Evolutionary conservation across 2,329 filamentous ascomycete species (phyloP), one percentile per base, ranked within the genome.

Genomic region (Neonectria ditissima): DNA sequence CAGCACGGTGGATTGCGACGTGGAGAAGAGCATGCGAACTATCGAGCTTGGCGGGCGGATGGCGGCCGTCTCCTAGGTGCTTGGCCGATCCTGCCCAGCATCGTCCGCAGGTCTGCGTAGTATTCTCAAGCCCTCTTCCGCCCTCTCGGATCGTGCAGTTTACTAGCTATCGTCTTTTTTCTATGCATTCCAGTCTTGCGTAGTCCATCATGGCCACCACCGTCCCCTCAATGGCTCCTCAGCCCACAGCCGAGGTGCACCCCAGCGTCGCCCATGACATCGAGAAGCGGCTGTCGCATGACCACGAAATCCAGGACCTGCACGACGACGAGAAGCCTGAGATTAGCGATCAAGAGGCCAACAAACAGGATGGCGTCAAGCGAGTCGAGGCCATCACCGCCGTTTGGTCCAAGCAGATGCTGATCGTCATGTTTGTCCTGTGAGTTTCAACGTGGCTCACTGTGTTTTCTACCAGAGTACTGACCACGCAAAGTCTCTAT

Each of bases 361-460:
- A 74, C 48, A 74, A 76, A 63, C 78, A 80, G 59, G 74, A 74
- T 10, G 80, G 80, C 66, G 78, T 81, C 20, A 72, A 75, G 61
- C 69, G 69, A 20, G 78, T 78, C 44, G 77, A 81, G 67, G 80
- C 79, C 9, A 73, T 80, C 63, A 80, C 80, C 10, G 69, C 71
- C 1, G 75, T 80, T 26, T 81, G 79, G 80, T 76, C 73, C 18
- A 73, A 65, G 55, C 76, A 78, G 62, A 73, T 75, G 13, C 65
- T 81, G 51, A 73, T 75, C 68, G 54, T 72, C 55, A 78, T 77
- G 59, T 81, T 80, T 59, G 67, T 70, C 30, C 69, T 81, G 80
- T 81, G 69, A 68, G 78, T n/a, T 71, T 14, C 32, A 34, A 34
- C 9, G 8, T 20, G 5, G 28, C 10, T 32, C 6, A 9, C 11